Evolutionary conservation across 805 yeast genomes (phyloP).

Genomic region (Isabelozyma heimii): DNA sequence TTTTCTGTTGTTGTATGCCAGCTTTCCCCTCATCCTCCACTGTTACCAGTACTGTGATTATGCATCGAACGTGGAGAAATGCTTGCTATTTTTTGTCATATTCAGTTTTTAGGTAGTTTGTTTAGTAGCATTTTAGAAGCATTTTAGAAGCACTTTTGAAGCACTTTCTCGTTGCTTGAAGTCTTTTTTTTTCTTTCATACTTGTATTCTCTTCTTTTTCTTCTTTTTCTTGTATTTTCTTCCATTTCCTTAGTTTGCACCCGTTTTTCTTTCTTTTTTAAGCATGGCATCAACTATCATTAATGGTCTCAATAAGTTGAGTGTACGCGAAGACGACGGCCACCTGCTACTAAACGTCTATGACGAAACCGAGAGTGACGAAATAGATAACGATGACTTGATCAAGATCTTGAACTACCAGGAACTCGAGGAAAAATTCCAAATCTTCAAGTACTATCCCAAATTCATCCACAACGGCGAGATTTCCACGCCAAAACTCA

Average conservation of each 20-base stretch:
- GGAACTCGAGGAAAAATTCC: constrained; percentile 28
- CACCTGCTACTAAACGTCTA: constrained; percentile 1
- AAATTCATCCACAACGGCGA: constrained; percentile 35
- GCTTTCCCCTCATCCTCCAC: not conserved
- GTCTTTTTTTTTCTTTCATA: too few species aligned
- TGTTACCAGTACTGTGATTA: not conserved
- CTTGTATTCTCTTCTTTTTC: too few species aligned
- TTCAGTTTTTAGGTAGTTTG: too few species aligned
- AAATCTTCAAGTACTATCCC: constrained; percentile 39
- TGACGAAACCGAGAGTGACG: not conserved
- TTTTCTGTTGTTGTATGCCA: too few species aligned
- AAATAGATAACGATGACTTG: constrained; percentile 12
- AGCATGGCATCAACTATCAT: constrained; percentile 11
- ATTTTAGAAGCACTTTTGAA: too few species aligned
- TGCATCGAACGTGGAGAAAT: not conserved
- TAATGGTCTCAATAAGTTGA: constrained; percentile 9
- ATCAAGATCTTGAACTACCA: constrained; percentile 31
- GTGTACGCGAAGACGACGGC: not conserved
- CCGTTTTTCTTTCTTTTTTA: not conserved
- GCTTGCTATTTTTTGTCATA: too few species aligned
- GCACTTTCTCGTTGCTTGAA: too few species aligned
- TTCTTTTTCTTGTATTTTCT: not conserved
- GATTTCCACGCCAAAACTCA: constrained; percentile 34
- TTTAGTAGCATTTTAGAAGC: too few species aligned
- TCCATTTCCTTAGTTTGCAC: not conserved